phyloP scores from a whole-genome alignment of 2,329 filamentous ascomycete species.

The Xylaria sp. region DNA sequence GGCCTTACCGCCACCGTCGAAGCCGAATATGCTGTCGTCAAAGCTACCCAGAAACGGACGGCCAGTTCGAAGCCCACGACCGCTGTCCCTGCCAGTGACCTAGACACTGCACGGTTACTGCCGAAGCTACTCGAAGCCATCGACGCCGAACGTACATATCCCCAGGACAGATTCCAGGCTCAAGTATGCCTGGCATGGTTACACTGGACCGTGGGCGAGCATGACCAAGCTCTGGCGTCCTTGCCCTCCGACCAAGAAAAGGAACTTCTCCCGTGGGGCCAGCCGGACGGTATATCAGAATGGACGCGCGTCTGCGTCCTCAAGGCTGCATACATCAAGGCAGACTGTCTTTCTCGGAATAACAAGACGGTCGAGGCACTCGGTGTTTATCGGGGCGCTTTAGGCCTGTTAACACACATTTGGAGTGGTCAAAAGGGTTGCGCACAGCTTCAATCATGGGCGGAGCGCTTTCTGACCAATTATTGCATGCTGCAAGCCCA shows the following conservation, averaged over 20 bases:
- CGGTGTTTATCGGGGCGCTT: conserved; percentile 71
- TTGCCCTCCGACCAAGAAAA: conserved; percentile 73
- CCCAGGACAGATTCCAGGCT: conserved; percentile 78
- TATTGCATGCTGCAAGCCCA: conserved; percentile 76
- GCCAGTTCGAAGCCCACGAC: conserved; percentile 55
- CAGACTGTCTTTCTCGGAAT: conserved; percentile 67
- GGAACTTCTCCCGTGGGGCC: conserved; percentile 63
- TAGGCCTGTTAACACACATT: conserved; percentile 69
- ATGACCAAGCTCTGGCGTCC: conserved; percentile 66
- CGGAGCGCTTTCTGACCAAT: conserved; percentile 80
- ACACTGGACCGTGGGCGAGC: conserved; percentile 80
- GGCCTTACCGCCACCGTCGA: conserved; percentile 77
- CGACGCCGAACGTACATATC: conserved; percentile 64
- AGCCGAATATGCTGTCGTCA: conserved; percentile 73
- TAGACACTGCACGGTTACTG: conserved; percentile 59
- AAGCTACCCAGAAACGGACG: conserved; percentile 59
- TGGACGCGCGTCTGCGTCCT: conserved; percentile 87
- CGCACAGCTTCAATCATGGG: conserved; percentile 79
- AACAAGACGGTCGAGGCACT: conserved; percentile 69
- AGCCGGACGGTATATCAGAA: conserved; percentile 66
- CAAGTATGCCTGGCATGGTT: conserved; percentile 87
- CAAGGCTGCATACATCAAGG: conserved; percentile 82
- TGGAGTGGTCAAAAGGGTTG: conserved; percentile 64
- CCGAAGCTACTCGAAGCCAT: conserved; percentile 67
- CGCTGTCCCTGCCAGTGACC: conserved; percentile 51